These are phyloP conservation scores for Phytopythium boreale DNA, from an alignment of 352 stramenopile species.

Conservation along the genomic window DNA sequence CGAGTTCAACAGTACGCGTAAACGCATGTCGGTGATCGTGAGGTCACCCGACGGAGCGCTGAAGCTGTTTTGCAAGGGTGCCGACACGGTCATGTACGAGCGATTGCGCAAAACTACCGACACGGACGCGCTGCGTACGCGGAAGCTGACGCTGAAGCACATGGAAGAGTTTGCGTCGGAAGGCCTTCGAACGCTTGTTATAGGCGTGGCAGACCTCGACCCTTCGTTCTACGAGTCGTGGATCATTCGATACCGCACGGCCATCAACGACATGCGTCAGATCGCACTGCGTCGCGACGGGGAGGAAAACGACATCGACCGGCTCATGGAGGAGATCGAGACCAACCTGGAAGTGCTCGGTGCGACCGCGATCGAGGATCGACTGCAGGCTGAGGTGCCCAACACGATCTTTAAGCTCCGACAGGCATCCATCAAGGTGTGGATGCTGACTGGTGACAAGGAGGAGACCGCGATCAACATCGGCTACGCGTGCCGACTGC, in stretches of 20 bases:
- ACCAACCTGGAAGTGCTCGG: constrained; percentile 85
- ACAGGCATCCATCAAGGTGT: constrained; percentile 92
- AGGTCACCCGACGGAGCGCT: constrained; percentile 44
- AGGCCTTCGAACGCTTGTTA: constrained; percentile 88
- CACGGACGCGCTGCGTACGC: constrained; percentile 39
- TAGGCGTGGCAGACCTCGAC: constrained; percentile 66
- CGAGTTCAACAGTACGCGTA: constrained; percentile 94
- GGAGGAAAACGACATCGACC: constrained; percentile 77
- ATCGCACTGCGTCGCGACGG: constrained; percentile 76
- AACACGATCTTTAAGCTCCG: constrained; percentile 92
- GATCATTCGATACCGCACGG: constrained; percentile 63
- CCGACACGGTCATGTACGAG: constrained; percentile 90
- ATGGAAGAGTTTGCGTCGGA: constrained; percentile 89
- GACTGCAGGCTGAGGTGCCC: constrained; percentile 89
- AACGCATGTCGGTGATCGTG: constrained; percentile 94
- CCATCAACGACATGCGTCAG: constrained; percentile 85
- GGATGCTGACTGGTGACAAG: constrained; percentile 96
- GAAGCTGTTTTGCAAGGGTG: constrained; percentile 85
- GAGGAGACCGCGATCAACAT: constrained; percentile 96
- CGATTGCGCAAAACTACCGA: constrained; percentile 54
- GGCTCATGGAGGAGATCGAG: constrained; percentile 86
- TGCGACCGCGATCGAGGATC: constrained; percentile 94
- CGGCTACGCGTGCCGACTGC: constrained; percentile 88
- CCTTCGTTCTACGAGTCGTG: constrained; percentile 56
- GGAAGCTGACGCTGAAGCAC: constrained; percentile 72